Evolutionary conservation across 2,329 filamentous ascomycete species (phyloP), one percentile per base, ranked within the genome.

Genomic region (Fusarium clavum): DNA sequence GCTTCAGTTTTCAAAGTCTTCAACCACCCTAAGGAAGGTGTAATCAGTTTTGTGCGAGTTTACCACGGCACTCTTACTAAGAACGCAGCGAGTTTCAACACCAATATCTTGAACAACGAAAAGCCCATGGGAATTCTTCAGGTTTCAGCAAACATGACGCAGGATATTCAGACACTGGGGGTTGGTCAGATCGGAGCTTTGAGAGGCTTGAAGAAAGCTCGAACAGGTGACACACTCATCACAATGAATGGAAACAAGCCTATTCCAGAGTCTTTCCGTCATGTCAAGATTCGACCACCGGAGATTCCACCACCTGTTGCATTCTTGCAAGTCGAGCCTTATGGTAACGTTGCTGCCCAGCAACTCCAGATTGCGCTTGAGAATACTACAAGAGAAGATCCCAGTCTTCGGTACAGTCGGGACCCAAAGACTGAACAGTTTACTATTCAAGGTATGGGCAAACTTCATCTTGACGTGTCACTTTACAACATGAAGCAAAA

Each of bases 131-230:
- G 92, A 6, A 87, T 98, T 38, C 83, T 98, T 58, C 94, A 94
- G 72, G 97, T 98, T 83, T 97, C 96, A 65, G 96, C 94, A 53
- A 91, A 91, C 38, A 93, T 97, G 76, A 92, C 94, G 0, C 88
- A 97, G 18, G 94, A 98, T 69, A 91, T 98, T 24, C 88, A 91
- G 22, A 88, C 90, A 29, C 92, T 99, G 40, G 84, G 89, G 5
- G 89, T 93, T 1, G 96, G 96, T 1, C 94, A 98, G 77, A 99
- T 99, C 65, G 96, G 96, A 32, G 96, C 97, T 6, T 91, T 99
- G 53, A 91, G 92, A 16, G 96, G 95, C 0, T 86, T 98, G 20
- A 98, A 97, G 78, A 88, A 92, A 74, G 92, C 95, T n/a, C 88
- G 96, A 40, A 99, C 96, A 2, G 96, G 96, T 3, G 96, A 99